phyloP scores from a whole-genome alignment of 257 asterid genomes.

The Forsythia viridissima region DNA sequence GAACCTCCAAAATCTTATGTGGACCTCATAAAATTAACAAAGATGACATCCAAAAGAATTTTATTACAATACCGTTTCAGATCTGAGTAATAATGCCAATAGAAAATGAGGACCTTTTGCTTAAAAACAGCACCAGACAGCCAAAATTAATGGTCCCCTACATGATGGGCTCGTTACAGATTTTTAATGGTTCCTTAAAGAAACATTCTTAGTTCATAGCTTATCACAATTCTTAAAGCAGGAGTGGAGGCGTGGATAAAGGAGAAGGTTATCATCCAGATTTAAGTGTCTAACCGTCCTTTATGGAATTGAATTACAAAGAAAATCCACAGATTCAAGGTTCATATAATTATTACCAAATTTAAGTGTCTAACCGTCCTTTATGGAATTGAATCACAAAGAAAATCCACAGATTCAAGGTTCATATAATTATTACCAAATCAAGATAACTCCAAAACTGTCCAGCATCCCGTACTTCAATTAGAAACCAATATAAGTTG shows the following conservation, averaged over 20 bases:
- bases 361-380: not conserved
- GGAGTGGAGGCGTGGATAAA: not conserved
- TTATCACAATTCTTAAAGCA: not conserved
- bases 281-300: not conserved
- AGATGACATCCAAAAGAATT: not conserved
- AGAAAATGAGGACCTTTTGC: not conserved
- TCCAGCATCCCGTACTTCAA: not conserved
- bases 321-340: not conserved
- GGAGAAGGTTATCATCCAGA: not conserved
- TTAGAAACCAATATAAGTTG: not conserved
- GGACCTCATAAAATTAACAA: not conserved
- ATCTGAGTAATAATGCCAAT: not conserved
- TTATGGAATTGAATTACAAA: not conserved
- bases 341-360: not conserved
- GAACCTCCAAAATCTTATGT: not conserved
- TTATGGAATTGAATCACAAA: not conserved
- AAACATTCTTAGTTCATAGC: not conserved
- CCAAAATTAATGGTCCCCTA: not conserved
- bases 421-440: not conserved
- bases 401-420: not conserved
- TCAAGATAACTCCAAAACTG: not conserved
- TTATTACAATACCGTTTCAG: not conserved
- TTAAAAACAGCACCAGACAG: too few relatives aligned
- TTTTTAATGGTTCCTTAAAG: not conserved
- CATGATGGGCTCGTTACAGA: not conserved